These are phyloP conservation scores for Carex pumila DNA, from an alignment of 176 grass and related monocot species.

Conservation along the genomic window DNA sequence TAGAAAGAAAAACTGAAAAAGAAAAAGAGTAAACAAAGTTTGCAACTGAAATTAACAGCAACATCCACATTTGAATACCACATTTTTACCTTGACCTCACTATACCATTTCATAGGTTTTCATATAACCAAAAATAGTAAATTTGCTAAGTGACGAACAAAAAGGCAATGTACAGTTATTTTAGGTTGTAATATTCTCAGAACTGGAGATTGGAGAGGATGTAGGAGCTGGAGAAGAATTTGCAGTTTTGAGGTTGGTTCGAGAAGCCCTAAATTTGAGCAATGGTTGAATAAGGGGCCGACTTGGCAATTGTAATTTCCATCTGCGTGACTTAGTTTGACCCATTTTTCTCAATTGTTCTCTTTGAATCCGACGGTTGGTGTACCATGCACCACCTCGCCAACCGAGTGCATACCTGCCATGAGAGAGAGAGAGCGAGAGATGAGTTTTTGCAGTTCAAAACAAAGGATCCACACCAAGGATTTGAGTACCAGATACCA, in stretches of 20 bases:
- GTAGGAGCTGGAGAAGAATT: slow-evolving; percentile 6
- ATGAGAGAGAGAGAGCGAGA: not conserved
- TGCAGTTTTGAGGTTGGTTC: slow-evolving; percentile 10
- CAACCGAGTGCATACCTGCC: slow-evolving; percentile 74
- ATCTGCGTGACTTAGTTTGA: slow-evolving; percentile 59
- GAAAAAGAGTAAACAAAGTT: not conserved
- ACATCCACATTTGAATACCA: not conserved
- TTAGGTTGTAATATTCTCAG: slow-evolving; percentile 13
- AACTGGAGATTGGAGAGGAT: not conserved
- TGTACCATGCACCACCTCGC: slow-evolving; percentile 74
- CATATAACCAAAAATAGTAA: not conserved
- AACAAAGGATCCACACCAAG: not conserved
- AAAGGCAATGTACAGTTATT: not conserved
- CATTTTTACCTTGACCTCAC: not conserved
- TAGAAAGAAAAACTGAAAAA: not conserved
- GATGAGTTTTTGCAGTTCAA: not conserved
- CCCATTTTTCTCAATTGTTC: slow-evolving; percentile 77
- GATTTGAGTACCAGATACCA: not conserved
- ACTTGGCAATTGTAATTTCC: slow-evolving; percentile 28
- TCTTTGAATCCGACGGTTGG: slow-evolving; percentile 40
- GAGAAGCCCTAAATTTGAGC: slow-evolving; percentile 19
- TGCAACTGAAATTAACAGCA: not conserved
- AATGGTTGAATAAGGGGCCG: slow-evolving; percentile 16
- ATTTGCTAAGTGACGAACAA: not conserved
- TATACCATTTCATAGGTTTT: not conserved